Evolutionary conservation across 768 basidiomycete genomes (phyloP), one percentile per base, ranked within the genome.

Genomic region (Lentinula detonsa): DNA sequence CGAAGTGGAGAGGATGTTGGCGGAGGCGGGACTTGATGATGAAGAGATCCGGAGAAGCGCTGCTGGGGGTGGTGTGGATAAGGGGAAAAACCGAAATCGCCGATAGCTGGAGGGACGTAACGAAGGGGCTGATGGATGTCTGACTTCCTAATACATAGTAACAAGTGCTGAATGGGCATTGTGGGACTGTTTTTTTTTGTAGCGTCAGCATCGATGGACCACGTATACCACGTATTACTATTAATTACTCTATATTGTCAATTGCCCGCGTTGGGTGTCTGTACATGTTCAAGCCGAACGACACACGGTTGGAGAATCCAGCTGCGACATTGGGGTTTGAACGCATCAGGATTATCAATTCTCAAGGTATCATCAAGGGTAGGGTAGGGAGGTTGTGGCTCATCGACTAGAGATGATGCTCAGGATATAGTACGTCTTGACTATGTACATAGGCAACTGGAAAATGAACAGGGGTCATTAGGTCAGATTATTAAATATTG

Each of bases 11-110:
- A 87, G 82, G 65, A 94, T 95, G 46, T 71, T 93, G 55, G 83
- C 81, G 9, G 91, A 92, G 65, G 93, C 94, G 0, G 93, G 92
- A 0, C 71, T 95, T 56, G 91, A 95, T 61, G 89, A 90, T 62
- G 88, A 90, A 21, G 91, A 93, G 66, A 90, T 92, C 81, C 78
- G 78, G 65, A 76, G 74, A 62, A 81, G 81, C 23, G 85, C 84
- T 4, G 79, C 75, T 16, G 80, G 74, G 6, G 67, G 59, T 13
- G 73, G 73, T 33, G 72, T 71, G 4, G 73, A 75, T 13, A 66
- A 66, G 33, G 80, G 76, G 6, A 78, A 83, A 66, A 90, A 81
- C 71, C 77, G 88, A 34, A 80, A 80, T 67, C 72, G 79, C 46
- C 69, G 79, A 45, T 78, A 62, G 71, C 15, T 45, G 9, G 16